Base-by-base conservation (phyloP, 768 basidiomycete genomes). In the Auriscalpium orientale region DNA sequence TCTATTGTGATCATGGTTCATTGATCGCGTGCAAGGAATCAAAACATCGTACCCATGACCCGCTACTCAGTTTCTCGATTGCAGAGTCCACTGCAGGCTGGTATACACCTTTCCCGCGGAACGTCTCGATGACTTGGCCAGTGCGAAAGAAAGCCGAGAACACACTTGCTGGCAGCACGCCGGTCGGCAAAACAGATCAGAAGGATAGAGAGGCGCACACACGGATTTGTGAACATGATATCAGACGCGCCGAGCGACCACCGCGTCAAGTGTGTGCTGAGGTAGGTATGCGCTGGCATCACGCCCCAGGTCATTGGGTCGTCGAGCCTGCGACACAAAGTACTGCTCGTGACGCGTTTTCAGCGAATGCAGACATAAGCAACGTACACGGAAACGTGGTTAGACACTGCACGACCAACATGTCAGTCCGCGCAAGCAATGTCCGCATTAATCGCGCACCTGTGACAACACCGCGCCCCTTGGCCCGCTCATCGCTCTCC, bases 161-260 rank as follows among this genome's bases (percentile, higher is more conserved):
- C 46, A 91, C 61, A 69, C 91, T 94, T 68, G 64, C 54, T 49
- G 59, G 46, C 44, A 46, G 37, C 5, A 22, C 68, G 59, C 76
- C 16, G 36, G 36, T 20, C 47, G 7, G 22, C 15, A 20, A 11
- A 12, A 38, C 20, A 49, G 45, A 35, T 18, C 35, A 46, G 20
- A 2, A 12, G 38, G 38, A 28, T 58, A 53, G n/a, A 33, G 49
- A 36, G 16, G 51, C 11, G 18, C 44, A 71, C 86, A 74, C 66
- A 91, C 86, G 87, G 84, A 70, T 93, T 95, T 5, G 91, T 97
- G 70, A 97, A 98, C 77, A 95, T 86, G 66, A 98, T 84, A 56
- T 98, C 95, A 8, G 89, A 86, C 10, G 92, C 92, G 37, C 95
- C 95, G 21, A 97, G 79, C 5, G 91, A 85, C 94, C 95, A 98